Evolutionary conservation across 73 alveolate species (phyloP).

Genomic region (Stentor coeruleus): DNA sequence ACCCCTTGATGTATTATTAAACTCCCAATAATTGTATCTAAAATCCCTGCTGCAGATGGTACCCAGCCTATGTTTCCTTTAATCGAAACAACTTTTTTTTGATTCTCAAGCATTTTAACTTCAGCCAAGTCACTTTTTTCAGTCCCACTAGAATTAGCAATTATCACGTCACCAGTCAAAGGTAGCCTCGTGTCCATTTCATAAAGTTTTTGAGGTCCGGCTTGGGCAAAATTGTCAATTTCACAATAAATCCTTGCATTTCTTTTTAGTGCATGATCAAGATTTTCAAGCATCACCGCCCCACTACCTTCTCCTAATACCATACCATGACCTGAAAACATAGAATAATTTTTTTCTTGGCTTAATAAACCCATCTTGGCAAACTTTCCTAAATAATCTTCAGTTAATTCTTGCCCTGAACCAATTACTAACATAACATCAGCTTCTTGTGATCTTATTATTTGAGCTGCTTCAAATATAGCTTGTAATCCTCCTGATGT

Average conservation of each 20-base stretch:
- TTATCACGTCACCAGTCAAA: background rate
- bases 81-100: too few species aligned
- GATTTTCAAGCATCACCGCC: constrained; percentile 51
- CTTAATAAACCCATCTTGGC: background rate
- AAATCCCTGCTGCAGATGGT: background rate
- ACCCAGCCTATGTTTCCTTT: background rate
- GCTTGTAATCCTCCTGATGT: background rate
- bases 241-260: constrained; percentile 72
- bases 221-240: constrained; percentile 54
- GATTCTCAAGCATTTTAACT: too few species aligned
- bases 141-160: background rate
- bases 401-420: background rate
- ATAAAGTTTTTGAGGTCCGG: constrained; percentile 33
- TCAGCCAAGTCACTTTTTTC: background rate
- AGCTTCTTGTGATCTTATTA: constrained; percentile 5
- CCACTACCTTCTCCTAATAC: constrained; percentile 76
- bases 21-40: background rate
- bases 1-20: background rate
- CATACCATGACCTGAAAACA: constrained; percentile 50
- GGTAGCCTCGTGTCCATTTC: too few species aligned
- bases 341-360: constrained; percentile 40
- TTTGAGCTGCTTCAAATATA: background rate
- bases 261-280: constrained; percentile 61
- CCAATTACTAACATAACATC: background rate
- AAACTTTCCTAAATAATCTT: background rate